These are phyloP conservation scores for Paxillus ammoniavirescens DNA, from an alignment of 768 basidiomycete genomes.

Conservation along the genomic window DNA sequence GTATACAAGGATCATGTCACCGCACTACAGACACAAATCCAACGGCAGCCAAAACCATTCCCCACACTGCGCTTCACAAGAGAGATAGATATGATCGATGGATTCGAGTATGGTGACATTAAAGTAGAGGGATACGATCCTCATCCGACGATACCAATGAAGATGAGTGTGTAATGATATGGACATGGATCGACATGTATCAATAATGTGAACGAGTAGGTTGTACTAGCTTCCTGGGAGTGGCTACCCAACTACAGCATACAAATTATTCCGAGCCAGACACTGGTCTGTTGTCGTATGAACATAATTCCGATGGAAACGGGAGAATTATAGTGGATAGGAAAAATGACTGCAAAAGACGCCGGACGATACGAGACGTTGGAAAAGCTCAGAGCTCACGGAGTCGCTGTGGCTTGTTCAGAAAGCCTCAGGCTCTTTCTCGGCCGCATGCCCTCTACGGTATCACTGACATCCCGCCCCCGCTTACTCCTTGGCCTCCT, in stretches of 20 bases:
- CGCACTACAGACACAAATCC: slow-evolving; percentile 80
- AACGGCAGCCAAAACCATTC: slow-evolving; percentile 76
- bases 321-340: too few relatives aligned
- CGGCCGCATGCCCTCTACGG: slow-evolving; percentile 13
- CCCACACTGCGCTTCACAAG: slow-evolving; percentile 77
- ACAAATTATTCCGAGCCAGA: neutral
- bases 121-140: slow-evolving; percentile 85
- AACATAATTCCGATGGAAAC: neutral
- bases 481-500: slow-evolving; percentile 29
- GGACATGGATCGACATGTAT: neutral
- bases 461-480: slow-evolving; percentile 16
- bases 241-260: neutral
- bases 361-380: neutral
- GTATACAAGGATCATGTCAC: slow-evolving; percentile 92
- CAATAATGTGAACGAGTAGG: slow-evolving; percentile 1
- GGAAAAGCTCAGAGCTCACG: neutral
- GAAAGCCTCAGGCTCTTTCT: slow-evolving; percentile 21
- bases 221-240: neutral
- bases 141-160: slow-evolving; percentile 85
- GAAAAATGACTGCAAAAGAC: neutral
- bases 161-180: slow-evolving; percentile 78
- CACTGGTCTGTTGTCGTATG: neutral
- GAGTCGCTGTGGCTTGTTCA: neutral
- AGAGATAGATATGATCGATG: slow-evolving; percentile 71
- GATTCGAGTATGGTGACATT: slow-evolving; percentile 77